A percentile compares a stretch with the other conserved stretches of the same genome.
Evolutionary conservation across 2,329 filamentous ascomycete species (phyloP).

Genomic region (Lojkania enalia): DNA sequence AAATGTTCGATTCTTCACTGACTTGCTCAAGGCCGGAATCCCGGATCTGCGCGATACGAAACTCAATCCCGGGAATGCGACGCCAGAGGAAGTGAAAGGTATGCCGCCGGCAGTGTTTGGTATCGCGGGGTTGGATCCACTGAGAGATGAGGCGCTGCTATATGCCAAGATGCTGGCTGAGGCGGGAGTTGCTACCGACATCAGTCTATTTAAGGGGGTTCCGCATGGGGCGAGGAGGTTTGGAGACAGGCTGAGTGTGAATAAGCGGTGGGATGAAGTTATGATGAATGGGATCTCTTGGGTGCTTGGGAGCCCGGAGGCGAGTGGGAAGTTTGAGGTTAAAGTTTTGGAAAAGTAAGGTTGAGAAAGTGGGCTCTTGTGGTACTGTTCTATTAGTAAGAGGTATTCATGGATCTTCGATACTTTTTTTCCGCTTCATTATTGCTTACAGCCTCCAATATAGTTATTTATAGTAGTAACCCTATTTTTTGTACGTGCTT

Average conservation of each 20-base stretch:
- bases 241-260: constrained; percentile 45
- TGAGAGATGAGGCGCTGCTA: constrained; percentile 58
- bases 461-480: no score
- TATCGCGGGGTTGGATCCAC: constrained; percentile 45
- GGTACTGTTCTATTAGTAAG: no score
- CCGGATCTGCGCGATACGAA: constrained; percentile 38
- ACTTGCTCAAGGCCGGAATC: constrained; percentile 21
- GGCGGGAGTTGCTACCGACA: constrained; percentile 48
- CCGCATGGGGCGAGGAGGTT: constrained; percentile 55
- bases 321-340: constrained; percentile 40
- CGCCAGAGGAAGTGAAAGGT: constrained; percentile 45
- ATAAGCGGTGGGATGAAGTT: constrained; percentile 49
- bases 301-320: constrained; percentile 41
- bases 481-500: no score
- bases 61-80: constrained; percentile 36
- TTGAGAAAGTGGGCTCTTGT: no score
- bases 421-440: no score
- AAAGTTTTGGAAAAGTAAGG: constrained; percentile 18
- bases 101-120: constrained; percentile 53
- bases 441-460: no score
- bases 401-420: no score
- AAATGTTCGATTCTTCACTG: constrained; percentile 39
- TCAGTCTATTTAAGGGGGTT: constrained; percentile 50
- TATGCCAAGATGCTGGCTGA: constrained; percentile 54
- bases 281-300: constrained; percentile 51